phyloP scores from a whole-genome alignment of 2,329 filamentous ascomycete species.

The Fusarium buxicola region DNA sequence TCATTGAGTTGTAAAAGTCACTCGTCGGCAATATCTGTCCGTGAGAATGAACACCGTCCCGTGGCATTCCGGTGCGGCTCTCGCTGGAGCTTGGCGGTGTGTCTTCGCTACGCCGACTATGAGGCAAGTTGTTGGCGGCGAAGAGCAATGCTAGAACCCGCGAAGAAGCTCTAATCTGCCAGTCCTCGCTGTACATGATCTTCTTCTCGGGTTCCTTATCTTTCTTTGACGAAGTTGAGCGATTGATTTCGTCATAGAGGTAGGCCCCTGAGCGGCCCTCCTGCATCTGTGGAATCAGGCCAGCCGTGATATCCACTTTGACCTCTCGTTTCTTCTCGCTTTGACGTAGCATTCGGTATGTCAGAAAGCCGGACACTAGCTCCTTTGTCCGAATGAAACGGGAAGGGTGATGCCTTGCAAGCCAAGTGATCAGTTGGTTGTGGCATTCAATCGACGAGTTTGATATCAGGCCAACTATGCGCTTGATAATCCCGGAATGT shows the following conservation, averaged over 20 bases:
- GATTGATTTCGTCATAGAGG: constrained; percentile 80
- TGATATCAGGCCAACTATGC: constrained; percentile 82
- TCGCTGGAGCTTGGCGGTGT: constrained; percentile 37
- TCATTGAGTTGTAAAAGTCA: constrained; percentile 87
- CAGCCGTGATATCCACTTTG: constrained; percentile 70
- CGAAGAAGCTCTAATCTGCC: constrained; percentile 87
- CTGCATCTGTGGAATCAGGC: constrained; percentile 79
- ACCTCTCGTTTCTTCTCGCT: constrained; percentile 73
- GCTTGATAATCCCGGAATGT: constrained; percentile 87
- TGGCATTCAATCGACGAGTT: constrained; percentile 82
- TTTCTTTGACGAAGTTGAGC: constrained; percentile 63
- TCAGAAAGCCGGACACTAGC: constrained; percentile 80
- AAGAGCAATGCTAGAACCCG: constrained; percentile 85
- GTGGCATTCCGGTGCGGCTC: constrained; percentile 35
- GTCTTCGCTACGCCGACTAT: constrained; percentile 52
- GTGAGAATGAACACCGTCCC: constrained; percentile 50
- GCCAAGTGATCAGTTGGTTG: constrained; percentile 81
- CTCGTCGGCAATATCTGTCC: constrained; percentile 81
- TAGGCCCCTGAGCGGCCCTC: constrained; percentile 75
- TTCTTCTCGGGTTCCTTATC: constrained; percentile 66
- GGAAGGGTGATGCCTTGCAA: constrained; percentile 74
- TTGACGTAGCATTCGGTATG: constrained; percentile 80
- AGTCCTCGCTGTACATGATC: constrained; percentile 81
- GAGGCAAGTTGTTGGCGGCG: constrained; percentile 75
- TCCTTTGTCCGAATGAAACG: constrained; percentile 82